Evolutionary conservation across 1,284 basidiomycete genomes (phyloP), one percentile per base, ranked within the genome.

Genomic region (Tylopilus sp.): DNA sequence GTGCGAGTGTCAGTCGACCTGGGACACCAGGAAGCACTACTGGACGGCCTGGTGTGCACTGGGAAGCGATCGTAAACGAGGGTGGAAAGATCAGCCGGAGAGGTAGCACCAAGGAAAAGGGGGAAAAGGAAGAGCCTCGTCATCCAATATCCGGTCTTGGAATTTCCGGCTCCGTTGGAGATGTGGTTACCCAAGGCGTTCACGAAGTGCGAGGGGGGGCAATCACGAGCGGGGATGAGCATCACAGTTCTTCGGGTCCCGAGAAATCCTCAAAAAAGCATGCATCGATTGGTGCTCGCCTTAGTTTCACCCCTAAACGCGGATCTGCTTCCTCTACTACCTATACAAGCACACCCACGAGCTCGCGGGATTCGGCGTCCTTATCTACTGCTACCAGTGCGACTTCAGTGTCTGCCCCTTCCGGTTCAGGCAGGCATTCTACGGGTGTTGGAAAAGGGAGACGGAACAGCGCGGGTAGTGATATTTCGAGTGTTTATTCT

Each of bases 301-400:
- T 83, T 43, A 89, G 84, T 64, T 84, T 87, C 66, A 84, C 81
- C 21, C 77, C 81, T 25, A 95, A 96, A 69, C 86, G 92, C 46
- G 87, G 87, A 49, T 96, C 93, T 12, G 82, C 86, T 19, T 93
- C 91, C 3, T 95, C 92, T 2, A 89, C 92, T 23, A 92, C 82
- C 42, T 86, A 89, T 67, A 80, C 84, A 10, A 84, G 82, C 66
- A 84, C 88, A 8, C 84, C 79, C 15, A 79, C 86, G 11, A 87
- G 85, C 57, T 92, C 90, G 46, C 79, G 88, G 54, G 91, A 93
- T 67, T 93, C 89, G 3, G 82, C 85, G 9, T 86, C 86, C 1
- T 78, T 90, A 64, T 89, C 86, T 37, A 74, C 79, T 36, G 78
- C 77, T 37, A 91, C 88, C 6, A 91, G 85, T 61, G 76, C 79